These are phyloP conservation scores for Lyophyllum semitale DNA, from an alignment of 768 basidiomycete genomes.

Conservation along the genomic window DNA sequence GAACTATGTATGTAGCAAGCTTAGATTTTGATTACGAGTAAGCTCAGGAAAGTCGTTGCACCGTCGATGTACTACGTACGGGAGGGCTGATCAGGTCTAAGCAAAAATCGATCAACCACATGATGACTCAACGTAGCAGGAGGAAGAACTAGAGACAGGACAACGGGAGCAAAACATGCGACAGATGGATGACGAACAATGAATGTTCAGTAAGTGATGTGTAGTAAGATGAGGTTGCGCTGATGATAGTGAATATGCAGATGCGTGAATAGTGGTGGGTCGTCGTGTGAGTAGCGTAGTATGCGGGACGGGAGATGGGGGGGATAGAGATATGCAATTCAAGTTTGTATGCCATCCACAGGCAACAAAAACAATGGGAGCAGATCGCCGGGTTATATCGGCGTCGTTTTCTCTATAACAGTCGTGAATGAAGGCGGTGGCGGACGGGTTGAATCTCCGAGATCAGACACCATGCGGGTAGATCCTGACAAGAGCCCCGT, in stretches of 20 bases:
- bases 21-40: not conserved
- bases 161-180: constrained; percentile 1
- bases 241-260: not conserved
- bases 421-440: not conserved
- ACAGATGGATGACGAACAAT: constrained; percentile 2
- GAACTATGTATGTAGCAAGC: too few relatives aligned
- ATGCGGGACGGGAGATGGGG: not conserved
- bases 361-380: not conserved
- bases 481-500: not conserved
- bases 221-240: constrained; percentile 1
- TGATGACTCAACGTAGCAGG: not conserved
- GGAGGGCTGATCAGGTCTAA: not conserved
- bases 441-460: not conserved
- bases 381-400: not conserved
- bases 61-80: not conserved
- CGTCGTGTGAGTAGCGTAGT: not conserved
- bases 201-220: not conserved
- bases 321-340: too few relatives aligned
- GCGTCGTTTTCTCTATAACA: not conserved
- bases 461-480: not conserved
- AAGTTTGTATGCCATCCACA: not conserved
- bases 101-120: not conserved
- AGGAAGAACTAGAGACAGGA: not conserved
- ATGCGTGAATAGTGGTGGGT: not conserved
- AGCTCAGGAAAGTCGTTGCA: not conserved